Conservation (phyloP, 192 early-diverging fungal species). For the Ambispora gerdemannii region DNA sequence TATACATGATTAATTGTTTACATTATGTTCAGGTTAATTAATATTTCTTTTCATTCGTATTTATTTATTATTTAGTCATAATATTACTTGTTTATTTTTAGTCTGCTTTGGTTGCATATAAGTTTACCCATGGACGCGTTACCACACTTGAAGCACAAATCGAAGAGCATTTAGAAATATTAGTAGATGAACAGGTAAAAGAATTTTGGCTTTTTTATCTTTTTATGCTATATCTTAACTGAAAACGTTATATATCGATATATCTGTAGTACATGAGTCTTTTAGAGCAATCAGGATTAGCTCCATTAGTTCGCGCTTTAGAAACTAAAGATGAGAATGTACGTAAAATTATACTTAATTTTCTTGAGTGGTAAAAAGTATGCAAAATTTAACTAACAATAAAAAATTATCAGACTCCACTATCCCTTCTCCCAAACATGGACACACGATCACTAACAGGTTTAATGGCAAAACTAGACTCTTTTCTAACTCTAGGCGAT, state of each 20-base stretch:
- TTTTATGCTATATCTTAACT: too few species aligned
- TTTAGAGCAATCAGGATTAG: conserved; percentile 64
- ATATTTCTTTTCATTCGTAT: background rate
- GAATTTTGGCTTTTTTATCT: background rate
- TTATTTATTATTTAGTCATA: background rate
- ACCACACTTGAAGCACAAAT: conserved; percentile 59
- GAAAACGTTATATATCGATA: too few species aligned
- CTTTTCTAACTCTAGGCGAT: conserved; percentile 58
- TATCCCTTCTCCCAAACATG: conserved; percentile 51
- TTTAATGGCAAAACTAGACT: conserved; percentile 61
- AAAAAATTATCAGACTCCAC: conserved; percentile 47
- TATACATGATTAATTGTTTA: conserved; percentile 78
- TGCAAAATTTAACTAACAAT: too few species aligned
- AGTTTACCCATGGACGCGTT: conserved; percentile 59
- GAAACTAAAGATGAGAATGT: conserved; percentile 56
- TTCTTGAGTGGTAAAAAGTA: background rate
- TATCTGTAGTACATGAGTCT: conserved; percentile 53
- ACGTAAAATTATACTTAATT: conserved; percentile 2
- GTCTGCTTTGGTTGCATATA: conserved; percentile 62
- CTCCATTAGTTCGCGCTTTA: conserved; percentile 49
- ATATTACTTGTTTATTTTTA: conserved; percentile 27
- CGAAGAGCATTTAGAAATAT: conserved; percentile 55
- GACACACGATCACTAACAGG: conserved; percentile 48
- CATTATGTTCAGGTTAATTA: conserved; percentile 63
- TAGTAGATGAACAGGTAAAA: conserved; percentile 65